Conservation (phyloP, 441 rosid species). For the Macaranga tanarius region DNA sequence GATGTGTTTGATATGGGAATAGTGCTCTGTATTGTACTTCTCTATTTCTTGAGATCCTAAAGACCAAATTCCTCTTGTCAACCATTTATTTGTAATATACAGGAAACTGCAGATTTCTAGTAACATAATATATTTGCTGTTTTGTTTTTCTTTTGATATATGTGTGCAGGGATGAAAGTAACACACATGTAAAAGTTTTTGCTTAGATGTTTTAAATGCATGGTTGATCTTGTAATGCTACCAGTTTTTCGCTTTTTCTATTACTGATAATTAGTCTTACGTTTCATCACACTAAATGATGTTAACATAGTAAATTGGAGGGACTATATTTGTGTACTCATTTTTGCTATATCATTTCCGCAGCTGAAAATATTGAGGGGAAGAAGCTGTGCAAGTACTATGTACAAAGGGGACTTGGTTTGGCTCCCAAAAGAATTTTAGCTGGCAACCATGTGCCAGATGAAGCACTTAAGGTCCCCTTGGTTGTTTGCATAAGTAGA, state of each 20-base stretch:
- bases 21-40: background rate
- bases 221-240: background rate
- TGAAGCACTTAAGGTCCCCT: constrained; percentile 32
- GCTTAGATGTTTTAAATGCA: background rate
- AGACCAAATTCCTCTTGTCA: background rate
- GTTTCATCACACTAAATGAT: background rate
- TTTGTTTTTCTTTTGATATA: background rate
- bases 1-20: too few relatives aligned
- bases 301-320: background rate
- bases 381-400: constrained; percentile 48
- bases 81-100: background rate
- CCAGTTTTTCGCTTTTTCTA: background rate
- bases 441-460: constrained; percentile 21
- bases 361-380: constrained; percentile 44
- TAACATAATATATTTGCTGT: background rate
- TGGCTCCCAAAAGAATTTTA: constrained; percentile 30
- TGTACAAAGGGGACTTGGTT: constrained; percentile 53
- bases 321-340: background rate
- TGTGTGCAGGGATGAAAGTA: background rate
- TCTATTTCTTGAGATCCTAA: background rate
- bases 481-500: constrained; percentile 55
- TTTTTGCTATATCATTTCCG: constrained; percentile 14
- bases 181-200: background rate
- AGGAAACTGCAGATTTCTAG: background rate
- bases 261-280: background rate